These are phyloP conservation scores for Fallopia convolvulus DNA, from an alignment of 148 eudicot species.

Conservation along the genomic window DNA sequence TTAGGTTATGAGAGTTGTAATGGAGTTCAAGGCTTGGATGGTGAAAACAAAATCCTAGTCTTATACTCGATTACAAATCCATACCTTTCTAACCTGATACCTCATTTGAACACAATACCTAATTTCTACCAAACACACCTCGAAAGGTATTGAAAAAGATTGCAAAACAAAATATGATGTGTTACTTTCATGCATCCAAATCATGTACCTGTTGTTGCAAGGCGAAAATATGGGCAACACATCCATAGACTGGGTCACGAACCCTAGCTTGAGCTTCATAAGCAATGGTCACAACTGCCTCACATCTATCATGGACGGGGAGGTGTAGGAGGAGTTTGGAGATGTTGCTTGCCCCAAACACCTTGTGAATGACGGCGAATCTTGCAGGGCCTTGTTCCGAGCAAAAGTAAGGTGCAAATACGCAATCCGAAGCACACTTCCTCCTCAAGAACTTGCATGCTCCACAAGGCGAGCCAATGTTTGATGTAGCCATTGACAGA, in stretches of 20 bases:
- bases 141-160: background rate
- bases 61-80: no score
- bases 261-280: conserved; percentile 85
- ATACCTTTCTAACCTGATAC: no score
- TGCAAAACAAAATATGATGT: no score
- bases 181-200: background rate
- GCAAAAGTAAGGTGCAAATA: conserved; percentile 76
- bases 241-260: conserved; percentile 82
- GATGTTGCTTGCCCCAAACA: conserved; percentile 89
- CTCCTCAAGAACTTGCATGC: conserved; percentile 86
- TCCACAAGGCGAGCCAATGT: conserved; percentile 74
- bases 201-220: conserved; percentile 71
- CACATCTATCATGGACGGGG: conserved; percentile 58
- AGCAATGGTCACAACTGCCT: conserved; percentile 81
- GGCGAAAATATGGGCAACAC: conserved; percentile 88
- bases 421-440: conserved; percentile 62
- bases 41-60: no score
- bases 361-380: conserved; percentile 81
- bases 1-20: no score
- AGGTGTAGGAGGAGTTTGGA: conserved; percentile 57
- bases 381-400: conserved; percentile 72
- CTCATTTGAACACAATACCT: background rate
- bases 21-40: no score
- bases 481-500: conserved; percentile 23
- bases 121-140: background rate